Conservation (phyloP, 106 monocot species). For the Apostasia shenzhenica region DNA sequence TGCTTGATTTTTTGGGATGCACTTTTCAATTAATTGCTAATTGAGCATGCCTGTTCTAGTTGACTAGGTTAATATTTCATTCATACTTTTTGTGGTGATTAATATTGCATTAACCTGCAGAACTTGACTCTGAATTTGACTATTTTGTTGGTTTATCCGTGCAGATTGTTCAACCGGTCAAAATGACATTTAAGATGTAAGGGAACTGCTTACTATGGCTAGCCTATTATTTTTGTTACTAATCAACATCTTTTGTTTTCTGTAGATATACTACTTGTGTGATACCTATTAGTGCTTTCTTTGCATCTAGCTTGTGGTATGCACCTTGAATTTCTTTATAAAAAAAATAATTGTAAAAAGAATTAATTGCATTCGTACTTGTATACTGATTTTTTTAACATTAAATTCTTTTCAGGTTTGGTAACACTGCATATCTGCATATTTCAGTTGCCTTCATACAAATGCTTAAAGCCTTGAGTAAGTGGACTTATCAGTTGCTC, state of each 20-base stretch:
- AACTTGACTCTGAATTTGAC: too few relatives aligned
- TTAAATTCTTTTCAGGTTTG: constrained; percentile 53
- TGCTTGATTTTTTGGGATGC: too few relatives aligned
- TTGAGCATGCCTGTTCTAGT: too few relatives aligned
- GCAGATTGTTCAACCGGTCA: constrained; percentile 85
- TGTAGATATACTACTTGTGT: constrained; percentile 92
- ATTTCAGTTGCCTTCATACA: constrained; percentile 95
- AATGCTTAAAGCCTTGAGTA: constrained; percentile 96
- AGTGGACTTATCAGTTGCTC: constrained; percentile 10
- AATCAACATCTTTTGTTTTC: constrained; percentile 4
- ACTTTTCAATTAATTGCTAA: too few relatives aligned
- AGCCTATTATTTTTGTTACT: not conserved
- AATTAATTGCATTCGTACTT: not conserved
- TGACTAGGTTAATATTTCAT: too few relatives aligned
- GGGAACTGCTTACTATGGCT: constrained; percentile 4
- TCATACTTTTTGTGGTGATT: too few relatives aligned
- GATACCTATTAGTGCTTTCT: constrained; percentile 96
- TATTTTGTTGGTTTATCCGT: too few relatives aligned
- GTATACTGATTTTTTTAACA: too few relatives aligned
- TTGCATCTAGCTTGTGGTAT: constrained; percentile 91
- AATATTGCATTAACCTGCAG: too few relatives aligned
- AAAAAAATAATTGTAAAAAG: not conserved
- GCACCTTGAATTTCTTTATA: constrained; percentile 2
- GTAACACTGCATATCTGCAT: constrained; percentile 83
- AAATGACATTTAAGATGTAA: constrained; percentile 93